Conservation (phyloP, 1,139 yeast species). For the Candida sp. region DNA sequence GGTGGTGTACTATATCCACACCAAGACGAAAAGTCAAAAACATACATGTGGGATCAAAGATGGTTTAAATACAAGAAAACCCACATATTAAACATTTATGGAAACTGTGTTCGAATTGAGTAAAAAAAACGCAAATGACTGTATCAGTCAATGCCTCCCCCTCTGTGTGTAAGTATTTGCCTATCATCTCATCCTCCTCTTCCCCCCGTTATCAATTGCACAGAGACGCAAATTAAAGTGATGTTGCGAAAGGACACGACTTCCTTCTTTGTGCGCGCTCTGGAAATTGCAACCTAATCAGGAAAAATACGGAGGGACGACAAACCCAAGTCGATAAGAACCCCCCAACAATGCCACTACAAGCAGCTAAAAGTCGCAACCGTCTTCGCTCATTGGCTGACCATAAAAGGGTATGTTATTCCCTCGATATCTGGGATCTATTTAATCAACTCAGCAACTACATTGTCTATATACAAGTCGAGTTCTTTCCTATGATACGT, state of each 20-base stretch:
- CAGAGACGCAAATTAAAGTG: neutral
- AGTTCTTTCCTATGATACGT: constrained; percentile 12
- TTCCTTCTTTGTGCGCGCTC: neutral
- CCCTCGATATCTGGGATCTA: neutral
- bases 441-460: neutral
- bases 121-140: constrained; percentile 5
- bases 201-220: neutral
- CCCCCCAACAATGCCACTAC: too few relatives aligned
- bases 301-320: neutral
- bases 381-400: too few relatives aligned
- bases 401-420: neutral
- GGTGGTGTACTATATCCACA: too few relatives aligned
- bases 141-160: too few relatives aligned
- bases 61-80: too few relatives aligned
- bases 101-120: constrained; percentile 4
- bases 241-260: neutral
- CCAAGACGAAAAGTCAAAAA: too few relatives aligned
- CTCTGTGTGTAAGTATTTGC: neutral
- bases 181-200: neutral
- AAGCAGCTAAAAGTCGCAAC: too few relatives aligned
- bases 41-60: too few relatives aligned
- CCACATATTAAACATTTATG: neutral
- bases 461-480: constrained; percentile 9
- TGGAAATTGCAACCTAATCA: constrained; percentile 2
- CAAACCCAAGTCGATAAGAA: neutral